phyloP scores from a whole-genome alignment of 2,329 filamentous ascomycete species.

The Diplodia seriata region DNA sequence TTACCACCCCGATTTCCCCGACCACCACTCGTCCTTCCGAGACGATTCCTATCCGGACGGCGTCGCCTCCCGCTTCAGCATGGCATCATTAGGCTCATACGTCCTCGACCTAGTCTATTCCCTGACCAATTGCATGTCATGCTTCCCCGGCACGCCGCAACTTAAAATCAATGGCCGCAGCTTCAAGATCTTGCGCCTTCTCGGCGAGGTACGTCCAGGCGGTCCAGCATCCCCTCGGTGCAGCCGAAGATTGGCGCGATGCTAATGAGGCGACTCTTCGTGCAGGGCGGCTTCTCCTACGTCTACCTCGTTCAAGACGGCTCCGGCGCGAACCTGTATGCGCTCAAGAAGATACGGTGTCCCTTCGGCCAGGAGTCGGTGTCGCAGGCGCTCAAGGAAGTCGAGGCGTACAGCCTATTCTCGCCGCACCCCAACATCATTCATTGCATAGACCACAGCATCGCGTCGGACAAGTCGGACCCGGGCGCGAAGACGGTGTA shows the following conservation, averaged over 20 bases:
- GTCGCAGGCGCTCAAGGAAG: conserved; percentile 91
- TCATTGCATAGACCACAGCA: conserved; percentile 79
- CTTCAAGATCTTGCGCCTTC: conserved; percentile 92
- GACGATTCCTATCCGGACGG: conserved; percentile 29
- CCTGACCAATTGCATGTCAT: conserved; percentile 92
- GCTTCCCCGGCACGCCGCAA: conserved; percentile 91
- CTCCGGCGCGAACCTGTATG: conserved; percentile 80
- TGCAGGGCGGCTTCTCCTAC: conserved; percentile 93
- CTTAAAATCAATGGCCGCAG: conserved; percentile 93
- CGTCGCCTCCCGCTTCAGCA: conserved; percentile 29
- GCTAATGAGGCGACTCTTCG: conserved; percentile 21
- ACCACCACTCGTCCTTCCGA: conserved; percentile 20
- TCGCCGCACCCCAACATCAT: conserved; percentile 84
- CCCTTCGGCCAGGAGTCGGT: conserved; percentile 97
- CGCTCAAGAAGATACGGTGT: conserved; percentile 98
- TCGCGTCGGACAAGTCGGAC: conserved; percentile 73
- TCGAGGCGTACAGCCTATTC: conserved; percentile 95
- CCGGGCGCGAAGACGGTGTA: conserved; percentile 90
- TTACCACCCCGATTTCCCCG: conserved; percentile 32
- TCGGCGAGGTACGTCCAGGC: conserved; percentile 77
- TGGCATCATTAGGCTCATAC: conserved; percentile 57
- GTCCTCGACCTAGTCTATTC: conserved; percentile 89
- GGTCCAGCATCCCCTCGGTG: no score
- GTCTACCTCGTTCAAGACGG: conserved; percentile 98
- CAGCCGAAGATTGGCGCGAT: not conserved